A percentile compares a stretch with the other conserved stretches of the same genome.
Evolutionary conservation across 2,329 filamentous ascomycete species (phyloP).

Genomic region (Fusarium nygamai): DNA sequence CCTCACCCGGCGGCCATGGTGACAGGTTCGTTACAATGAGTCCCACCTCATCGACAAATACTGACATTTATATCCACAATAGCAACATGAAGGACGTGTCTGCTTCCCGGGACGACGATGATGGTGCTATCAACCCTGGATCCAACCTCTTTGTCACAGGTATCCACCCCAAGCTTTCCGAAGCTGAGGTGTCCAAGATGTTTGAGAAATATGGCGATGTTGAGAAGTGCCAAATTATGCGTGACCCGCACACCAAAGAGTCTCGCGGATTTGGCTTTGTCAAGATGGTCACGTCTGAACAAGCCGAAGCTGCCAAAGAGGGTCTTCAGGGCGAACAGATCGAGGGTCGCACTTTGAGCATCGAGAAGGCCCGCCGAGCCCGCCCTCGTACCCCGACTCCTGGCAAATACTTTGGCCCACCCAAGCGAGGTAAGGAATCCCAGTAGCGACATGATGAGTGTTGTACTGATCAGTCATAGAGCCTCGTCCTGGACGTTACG

Average conservation of each 20-base stretch:
- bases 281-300: constrained; percentile 95
- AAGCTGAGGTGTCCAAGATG: constrained; percentile 90
- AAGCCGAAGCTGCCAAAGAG: constrained; percentile 96
- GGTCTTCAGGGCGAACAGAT: constrained; percentile 94
- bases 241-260: constrained; percentile 97
- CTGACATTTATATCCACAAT: constrained; percentile 12
- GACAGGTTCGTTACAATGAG: constrained; percentile 40
- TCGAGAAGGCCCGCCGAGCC: constrained; percentile 97
- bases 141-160: constrained; percentile 99
- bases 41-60: not conserved
- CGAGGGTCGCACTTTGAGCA: constrained; percentile 94
- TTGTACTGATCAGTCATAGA: constrained; percentile 43
- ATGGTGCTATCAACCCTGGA: constrained; percentile 87
- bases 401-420: constrained; percentile 98
- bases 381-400: constrained; percentile 95
- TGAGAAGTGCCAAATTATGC: constrained; percentile 99
- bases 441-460: not conserved
- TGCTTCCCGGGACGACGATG: constrained; percentile 70
- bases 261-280: constrained; percentile 99
- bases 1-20: constrained; percentile 65
- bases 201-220: constrained; percentile 99
- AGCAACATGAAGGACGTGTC: constrained; percentile 64
- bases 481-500: constrained; percentile 56
- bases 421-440: constrained; percentile 84
- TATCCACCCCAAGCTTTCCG: constrained; percentile 90